Conservation (phyloP, 139 green algal species). For the Asterochloris sp. region DNA sequence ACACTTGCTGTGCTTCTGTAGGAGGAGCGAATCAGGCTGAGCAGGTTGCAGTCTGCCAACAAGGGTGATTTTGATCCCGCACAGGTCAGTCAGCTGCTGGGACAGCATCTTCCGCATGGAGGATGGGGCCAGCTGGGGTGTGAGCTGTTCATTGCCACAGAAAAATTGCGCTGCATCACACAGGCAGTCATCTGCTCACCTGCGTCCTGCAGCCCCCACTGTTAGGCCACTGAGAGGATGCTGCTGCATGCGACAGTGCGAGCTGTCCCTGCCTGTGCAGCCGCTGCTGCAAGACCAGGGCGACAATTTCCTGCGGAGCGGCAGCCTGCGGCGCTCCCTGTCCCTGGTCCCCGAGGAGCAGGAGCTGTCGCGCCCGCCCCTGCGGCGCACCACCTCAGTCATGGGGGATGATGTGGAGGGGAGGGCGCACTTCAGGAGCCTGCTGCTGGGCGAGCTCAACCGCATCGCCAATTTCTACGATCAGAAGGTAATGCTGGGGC, state of each 20-base stretch:
- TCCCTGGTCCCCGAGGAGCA: neutral
- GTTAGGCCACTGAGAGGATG: neutral
- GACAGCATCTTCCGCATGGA: no score
- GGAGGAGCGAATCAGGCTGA: neutral
- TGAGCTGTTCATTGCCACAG: no score
- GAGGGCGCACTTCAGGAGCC: constrained; percentile 34
- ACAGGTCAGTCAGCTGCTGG: no score
- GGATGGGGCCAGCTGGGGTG: no score
- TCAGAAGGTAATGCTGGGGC: constrained; percentile 25
- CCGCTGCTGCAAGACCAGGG: constrained; percentile 9
- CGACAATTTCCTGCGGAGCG: no score
- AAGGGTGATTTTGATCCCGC: neutral
- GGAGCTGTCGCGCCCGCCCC: neutral
- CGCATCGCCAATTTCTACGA: constrained; percentile 46
- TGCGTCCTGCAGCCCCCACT: no score
- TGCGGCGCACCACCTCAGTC: constrained; percentile 1
- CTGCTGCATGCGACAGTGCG: no score
- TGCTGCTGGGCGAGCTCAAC: constrained; percentile 41
- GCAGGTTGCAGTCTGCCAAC: neutral
- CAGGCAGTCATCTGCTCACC: no score
- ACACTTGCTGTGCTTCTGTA: neutral
- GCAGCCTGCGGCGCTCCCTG: neutral
- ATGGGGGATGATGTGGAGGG: neutral
- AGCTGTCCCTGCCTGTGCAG: neutral
- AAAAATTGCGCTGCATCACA: no score